Conservation (phyloP, 495 filamentous ascomycete species). For the Viridothelium virens region DNA sequence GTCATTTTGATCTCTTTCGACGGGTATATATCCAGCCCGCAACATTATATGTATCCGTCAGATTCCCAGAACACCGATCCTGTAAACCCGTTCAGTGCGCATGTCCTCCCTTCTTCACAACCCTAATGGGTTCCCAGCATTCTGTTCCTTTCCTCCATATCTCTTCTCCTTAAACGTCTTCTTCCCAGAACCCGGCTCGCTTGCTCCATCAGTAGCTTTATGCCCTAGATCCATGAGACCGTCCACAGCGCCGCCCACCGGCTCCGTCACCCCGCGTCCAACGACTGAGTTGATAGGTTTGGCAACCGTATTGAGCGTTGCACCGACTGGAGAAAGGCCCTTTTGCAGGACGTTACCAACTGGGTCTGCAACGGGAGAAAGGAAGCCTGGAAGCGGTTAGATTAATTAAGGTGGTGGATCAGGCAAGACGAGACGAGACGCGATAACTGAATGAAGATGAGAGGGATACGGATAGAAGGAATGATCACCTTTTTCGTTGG, state of each 20-base stretch:
- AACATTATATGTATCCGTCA: background rate
- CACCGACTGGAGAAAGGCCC: conserved; percentile 21
- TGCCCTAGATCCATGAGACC: conserved; percentile 4
- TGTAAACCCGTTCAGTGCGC: background rate
- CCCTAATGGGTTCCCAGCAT: background rate
- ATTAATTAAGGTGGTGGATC: background rate
- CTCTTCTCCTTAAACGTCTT: conserved; percentile 7
- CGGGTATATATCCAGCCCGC: background rate
- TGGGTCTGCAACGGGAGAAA: conserved; percentile 19
- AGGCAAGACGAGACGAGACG: background rate
- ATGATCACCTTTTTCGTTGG: background rate
- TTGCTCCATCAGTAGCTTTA: background rate
- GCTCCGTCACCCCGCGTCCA: background rate
- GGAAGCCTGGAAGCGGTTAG: conserved; percentile 18
- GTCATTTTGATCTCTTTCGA: background rate
- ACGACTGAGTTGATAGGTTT: conserved; percentile 3
- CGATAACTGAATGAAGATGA: background rate
- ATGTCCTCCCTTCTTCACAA: background rate
- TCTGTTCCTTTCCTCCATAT: conserved; percentile 7
- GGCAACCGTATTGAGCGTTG: background rate
- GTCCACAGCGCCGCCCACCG: background rate
- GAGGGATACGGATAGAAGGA: background rate
- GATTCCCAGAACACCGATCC: background rate
- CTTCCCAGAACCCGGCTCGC: conserved; percentile 1
- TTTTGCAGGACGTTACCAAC: conserved; percentile 25